Base-by-base conservation (phyloP, 805 yeast species). In the Grigorovia yakushimaensis region DNA sequence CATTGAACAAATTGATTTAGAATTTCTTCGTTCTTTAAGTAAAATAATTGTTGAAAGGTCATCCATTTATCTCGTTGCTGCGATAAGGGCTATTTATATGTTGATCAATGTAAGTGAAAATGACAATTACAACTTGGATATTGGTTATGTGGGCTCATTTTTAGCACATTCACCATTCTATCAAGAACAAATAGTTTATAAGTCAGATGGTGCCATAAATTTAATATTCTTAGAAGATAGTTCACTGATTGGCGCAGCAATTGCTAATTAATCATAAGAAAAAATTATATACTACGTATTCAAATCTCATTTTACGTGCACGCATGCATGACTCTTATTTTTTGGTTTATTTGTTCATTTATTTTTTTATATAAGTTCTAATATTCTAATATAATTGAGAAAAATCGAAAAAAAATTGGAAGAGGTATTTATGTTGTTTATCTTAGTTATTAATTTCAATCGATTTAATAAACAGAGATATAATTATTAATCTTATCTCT, bases 401-500 rank as follows among this genome's bases (percentile, higher is more conserved):
- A n/a, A n/a, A n/a, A n/a, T n/a, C n/a, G n/a, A n/a, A n/a, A n/a
- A n/a, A n/a, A n/a, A n/a, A n/a, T n/a, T n/a, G n/a, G n/a, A n/a
- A n/a, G n/a, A n/a, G n/a, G n/a, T n/a, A n/a, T n/a, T n/a, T n/a
- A n/a, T n/a, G n/a, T n/a, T n/a, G n/a, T n/a, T n/a, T n/a, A n/a
- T n/a, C n/a, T n/a, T n/a, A n/a, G n/a, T n/a, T n/a, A n/a, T 27
- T 10, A 27, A 27, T 27, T 4, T 10, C 4, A 3, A 27, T 10
- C 33, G 13, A 10, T 7, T 59, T 71, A 88, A 57, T 82, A 88
- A 39, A 91, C 96, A 41, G 94, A 73, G 51, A 94, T 88, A 65
- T 88, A 94, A 66, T 86, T 87, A 58, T 84, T 82, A 55, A 93
- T 87, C 66, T 96, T 79, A 63, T 87, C 94, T 71, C 88, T 87